These are phyloP conservation scores for sweet orange (Citrus sinensis) DNA, from an alignment of 345 rosid species.

Conservation along the genomic window DVS_A1.0 CM039164.1:27989001-27989500, in stretches of 20 bases:
- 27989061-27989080: conserved; percentile 44
- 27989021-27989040: conserved; percentile 40
- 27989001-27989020: conserved; percentile 16
- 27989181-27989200: conserved; percentile 62
- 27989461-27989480: too few species aligned
- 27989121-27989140: conserved; percentile 50
- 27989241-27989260: conserved; percentile 50
- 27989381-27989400: conserved; percentile 61
- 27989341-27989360: conserved; percentile 73
- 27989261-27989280: conserved; percentile 72
- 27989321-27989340: conserved; percentile 53
- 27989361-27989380: conserved; percentile 68
- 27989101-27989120: conserved; percentile 66
- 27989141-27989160: conserved; percentile 80
- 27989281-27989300: conserved; percentile 54
- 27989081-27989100: conserved; percentile 61
- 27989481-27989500: too few species aligned
- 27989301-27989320: conserved; percentile 56
- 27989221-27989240: conserved; percentile 64
- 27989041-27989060: conserved; percentile 57
- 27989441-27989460: too few species aligned
- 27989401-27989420: conserved; percentile 49
- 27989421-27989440: too few species aligned
- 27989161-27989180: conserved; percentile 59
- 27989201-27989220: conserved; percentile 73